These are phyloP conservation scores for Edaphochlamys debaryana DNA, from an alignment of 139 green algal species.

Conservation along the genomic window DNA sequence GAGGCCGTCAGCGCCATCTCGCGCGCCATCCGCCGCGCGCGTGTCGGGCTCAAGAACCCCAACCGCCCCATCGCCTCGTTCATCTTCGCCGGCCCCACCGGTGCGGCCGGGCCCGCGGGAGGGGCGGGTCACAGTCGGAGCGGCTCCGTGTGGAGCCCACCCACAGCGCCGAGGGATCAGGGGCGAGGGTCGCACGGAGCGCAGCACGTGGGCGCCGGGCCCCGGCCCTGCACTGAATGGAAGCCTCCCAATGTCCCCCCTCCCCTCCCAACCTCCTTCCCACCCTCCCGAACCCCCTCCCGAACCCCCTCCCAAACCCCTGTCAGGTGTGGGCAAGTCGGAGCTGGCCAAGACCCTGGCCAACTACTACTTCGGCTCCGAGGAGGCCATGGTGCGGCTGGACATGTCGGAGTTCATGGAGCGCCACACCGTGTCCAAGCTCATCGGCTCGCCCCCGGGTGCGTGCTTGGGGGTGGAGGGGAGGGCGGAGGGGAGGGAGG, in stretches of 20 bases:
- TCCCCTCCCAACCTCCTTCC: neutral
- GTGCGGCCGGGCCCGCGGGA: constrained; percentile 82
- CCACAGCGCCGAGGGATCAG: too few species aligned
- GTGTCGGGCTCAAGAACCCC: constrained; percentile 98
- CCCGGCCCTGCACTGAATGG: too few species aligned
- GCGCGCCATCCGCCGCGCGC: constrained; percentile 93
- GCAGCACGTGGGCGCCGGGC: too few species aligned
- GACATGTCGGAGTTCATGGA: constrained; percentile 99
- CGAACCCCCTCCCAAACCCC: too few species aligned
- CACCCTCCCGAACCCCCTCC: constrained; percentile 80
- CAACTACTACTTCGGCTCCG: constrained; percentile 97
- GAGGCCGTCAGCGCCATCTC: constrained; percentile 89
- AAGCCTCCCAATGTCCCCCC: neutral
- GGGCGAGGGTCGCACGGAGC: too few species aligned
- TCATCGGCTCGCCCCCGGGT: constrained; percentile 96
- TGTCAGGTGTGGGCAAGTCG: constrained; percentile 95
- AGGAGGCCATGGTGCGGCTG: constrained; percentile 97
- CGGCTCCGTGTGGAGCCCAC: too few species aligned
- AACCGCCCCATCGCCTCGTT: constrained; percentile 97
- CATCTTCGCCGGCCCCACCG: constrained; percentile 90
- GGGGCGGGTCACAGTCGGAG: too few species aligned
- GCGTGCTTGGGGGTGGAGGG: neutral
- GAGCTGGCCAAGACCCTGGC: constrained; percentile 99
- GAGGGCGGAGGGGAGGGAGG: neutral
- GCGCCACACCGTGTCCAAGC: constrained; percentile 98